phyloP scores from a whole-genome alignment of 2,329 filamentous ascomycete genomes.

The Epichloe amarillans region DNA sequence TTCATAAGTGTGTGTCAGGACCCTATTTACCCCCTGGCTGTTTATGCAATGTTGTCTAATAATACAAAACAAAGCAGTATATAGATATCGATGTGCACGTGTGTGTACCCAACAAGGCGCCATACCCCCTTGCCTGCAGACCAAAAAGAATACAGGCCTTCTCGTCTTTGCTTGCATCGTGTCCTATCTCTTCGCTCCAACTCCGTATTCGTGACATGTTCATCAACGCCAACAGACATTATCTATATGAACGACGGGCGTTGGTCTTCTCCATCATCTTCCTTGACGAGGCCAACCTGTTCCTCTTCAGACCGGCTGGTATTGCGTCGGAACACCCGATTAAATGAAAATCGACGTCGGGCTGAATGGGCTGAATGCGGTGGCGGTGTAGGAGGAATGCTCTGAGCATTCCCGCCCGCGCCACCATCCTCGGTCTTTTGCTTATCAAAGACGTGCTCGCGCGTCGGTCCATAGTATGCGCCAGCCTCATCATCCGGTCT shows the following conservation, averaged over 20 bases:
- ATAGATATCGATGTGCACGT: neutral
- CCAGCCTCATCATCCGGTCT: constrained; percentile 29
- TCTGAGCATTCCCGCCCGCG: constrained; percentile 27
- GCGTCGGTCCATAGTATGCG: constrained; percentile 25
- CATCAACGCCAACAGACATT: neutral
- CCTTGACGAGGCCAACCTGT: constrained; percentile 66
- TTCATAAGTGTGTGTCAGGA: neutral
- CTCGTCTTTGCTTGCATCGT: neutral
- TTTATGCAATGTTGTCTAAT: neutral
- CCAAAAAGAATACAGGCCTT: neutral
- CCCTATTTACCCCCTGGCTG: neutral
- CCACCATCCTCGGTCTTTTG: constrained; percentile 35
- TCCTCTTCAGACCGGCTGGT: constrained; percentile 65
- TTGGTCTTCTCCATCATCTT: constrained; percentile 15
- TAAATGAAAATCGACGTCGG: constrained; percentile 80
- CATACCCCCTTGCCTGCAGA: neutral
- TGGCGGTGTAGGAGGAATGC: constrained; percentile 44
- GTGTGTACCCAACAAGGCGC: neutral
- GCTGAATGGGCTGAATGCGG: constrained; percentile 47
- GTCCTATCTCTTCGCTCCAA: neutral
- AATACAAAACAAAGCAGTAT: neutral
- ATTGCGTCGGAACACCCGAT: constrained; percentile 54
- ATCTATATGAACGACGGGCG: constrained; percentile 2
- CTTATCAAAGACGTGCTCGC: constrained; percentile 33
- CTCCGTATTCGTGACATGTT: neutral